phyloP scores from a whole-genome alignment of 2,329 filamentous ascomycete genomes.

The Boeremia lycopersici region DNA sequence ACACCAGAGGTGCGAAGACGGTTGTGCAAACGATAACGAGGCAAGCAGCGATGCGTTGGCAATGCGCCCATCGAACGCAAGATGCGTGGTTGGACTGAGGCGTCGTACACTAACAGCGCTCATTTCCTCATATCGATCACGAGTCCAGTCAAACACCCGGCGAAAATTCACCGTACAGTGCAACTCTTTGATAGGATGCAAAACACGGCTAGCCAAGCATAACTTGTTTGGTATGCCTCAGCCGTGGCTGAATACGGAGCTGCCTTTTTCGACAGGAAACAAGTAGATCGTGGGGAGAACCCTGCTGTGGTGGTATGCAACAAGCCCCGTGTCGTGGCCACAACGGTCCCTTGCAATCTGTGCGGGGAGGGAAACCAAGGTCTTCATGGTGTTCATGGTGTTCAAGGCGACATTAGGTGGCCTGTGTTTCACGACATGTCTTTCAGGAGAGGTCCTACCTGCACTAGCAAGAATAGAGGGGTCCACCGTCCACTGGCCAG shows the following conservation, averaged over 20 bases:
- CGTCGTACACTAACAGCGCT: slow-evolving; percentile 1
- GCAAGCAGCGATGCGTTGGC: neutral
- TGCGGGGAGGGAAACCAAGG: neutral
- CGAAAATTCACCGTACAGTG: neutral
- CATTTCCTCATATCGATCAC: slow-evolving; percentile 3
- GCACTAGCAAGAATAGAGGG: slow-evolving; percentile 12
- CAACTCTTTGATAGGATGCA: slow-evolving; percentile 7
- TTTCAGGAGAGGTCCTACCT: slow-evolving; percentile 9
- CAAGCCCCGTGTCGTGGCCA: slow-evolving; percentile 2
- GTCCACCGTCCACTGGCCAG: slow-evolving; percentile 13
- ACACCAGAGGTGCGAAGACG: neutral
- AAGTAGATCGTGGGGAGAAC: slow-evolving; percentile 7
- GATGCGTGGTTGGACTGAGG: neutral
- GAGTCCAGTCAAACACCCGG: slow-evolving; percentile 1
- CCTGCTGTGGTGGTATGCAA: slow-evolving; percentile 6
- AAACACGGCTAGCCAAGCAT: slow-evolving; percentile 1
- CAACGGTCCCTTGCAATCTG: slow-evolving; percentile 8
- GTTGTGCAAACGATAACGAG: neutral
- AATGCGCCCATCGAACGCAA: neutral
- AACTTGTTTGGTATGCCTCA: slow-evolving; percentile 2
- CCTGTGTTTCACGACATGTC: slow-evolving; percentile 5
- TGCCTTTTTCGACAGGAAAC: slow-evolving; percentile 3
- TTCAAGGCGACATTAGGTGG: slow-evolving; percentile 6
- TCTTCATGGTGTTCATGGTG: neutral
- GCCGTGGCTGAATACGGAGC: slow-evolving; percentile 8